These are phyloP conservation scores for Neoascochyta sp. DNA, from an alignment of 2,329 filamentous ascomycete species.

Conservation along the genomic window DNA sequence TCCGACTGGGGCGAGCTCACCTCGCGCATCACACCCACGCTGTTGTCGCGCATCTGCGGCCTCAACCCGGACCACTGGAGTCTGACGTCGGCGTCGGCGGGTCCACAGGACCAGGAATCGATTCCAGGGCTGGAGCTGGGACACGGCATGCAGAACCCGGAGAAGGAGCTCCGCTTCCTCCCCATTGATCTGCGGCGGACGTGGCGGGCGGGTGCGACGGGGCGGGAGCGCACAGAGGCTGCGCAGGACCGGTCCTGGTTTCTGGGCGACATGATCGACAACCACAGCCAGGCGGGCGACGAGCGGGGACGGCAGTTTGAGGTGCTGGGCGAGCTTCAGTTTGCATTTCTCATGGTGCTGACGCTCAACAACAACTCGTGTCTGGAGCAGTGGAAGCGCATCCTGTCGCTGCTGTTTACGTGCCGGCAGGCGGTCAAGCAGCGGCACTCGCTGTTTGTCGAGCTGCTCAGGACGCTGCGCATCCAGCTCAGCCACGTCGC, in stretches of 20 bases:
- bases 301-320: slow-evolving; percentile 26
- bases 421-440: slow-evolving; percentile 51
- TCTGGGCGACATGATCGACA: slow-evolving; percentile 50
- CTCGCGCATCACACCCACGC: slow-evolving; percentile 45
- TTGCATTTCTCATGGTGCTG: slow-evolving; percentile 60
- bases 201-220: slow-evolving; percentile 59
- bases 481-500: slow-evolving; percentile 55
- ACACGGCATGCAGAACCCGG: slow-evolving; percentile 28
- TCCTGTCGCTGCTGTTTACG: slow-evolving; percentile 56
- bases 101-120: slow-evolving; percentile 53
- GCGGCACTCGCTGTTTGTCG: slow-evolving; percentile 50
- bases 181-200: slow-evolving; percentile 60
- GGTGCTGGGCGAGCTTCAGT: slow-evolving; percentile 58
- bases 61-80: slow-evolving; percentile 49
- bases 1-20: slow-evolving; percentile 55
- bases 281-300: slow-evolving; percentile 36
- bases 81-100: slow-evolving; percentile 57
- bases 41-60: slow-evolving; percentile 52
- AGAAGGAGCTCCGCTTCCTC: slow-evolving; percentile 51
- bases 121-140: slow-evolving; percentile 54
- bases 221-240: slow-evolving; percentile 59
- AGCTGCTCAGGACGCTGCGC: slow-evolving; percentile 48
- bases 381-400: slow-evolving; percentile 62
- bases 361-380: slow-evolving; percentile 65
- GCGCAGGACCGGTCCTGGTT: slow-evolving; percentile 63